Percentiles rank a stretch among this genome's conserved stretches.
Conservation (phyloP, 495 filamentous ascomycete species). For the Filosporella fistucella region DNA sequence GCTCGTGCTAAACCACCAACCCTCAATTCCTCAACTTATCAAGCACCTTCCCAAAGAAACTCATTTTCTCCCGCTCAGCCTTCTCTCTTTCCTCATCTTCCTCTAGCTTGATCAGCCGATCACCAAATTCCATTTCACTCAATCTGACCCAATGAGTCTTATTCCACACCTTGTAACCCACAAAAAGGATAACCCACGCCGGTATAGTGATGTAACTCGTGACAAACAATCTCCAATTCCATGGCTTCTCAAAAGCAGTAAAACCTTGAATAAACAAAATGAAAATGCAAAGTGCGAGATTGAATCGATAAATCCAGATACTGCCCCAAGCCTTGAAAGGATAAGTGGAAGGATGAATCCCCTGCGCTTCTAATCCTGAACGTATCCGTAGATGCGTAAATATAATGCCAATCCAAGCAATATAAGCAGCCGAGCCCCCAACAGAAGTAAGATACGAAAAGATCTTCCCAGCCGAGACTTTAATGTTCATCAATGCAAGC, state of each 20-base stretch:
- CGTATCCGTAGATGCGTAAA: conserved; percentile 68
- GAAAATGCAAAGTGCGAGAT: conserved; percentile 44
- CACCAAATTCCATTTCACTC: conserved; percentile 6
- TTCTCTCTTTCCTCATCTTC: conserved; percentile 3
- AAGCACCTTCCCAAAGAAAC: background rate
- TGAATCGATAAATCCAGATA: conserved; percentile 52
- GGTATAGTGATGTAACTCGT: conserved; percentile 65
- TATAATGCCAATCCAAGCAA: conserved; percentile 63
- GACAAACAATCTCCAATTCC: conserved; percentile 55
- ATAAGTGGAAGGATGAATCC: conserved; percentile 43
- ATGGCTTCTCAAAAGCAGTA: conserved; percentile 32
- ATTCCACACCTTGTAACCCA: conserved; percentile 15
- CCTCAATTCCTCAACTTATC: background rate
- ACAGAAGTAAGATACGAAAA: conserved; percentile 1
- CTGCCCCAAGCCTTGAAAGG: conserved; percentile 57
- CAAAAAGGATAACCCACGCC: conserved; percentile 50
- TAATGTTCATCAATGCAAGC: conserved; percentile 62
- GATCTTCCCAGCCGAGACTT: conserved; percentile 43
- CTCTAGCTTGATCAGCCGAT: conserved; percentile 6
- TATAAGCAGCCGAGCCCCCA: conserved; percentile 50
- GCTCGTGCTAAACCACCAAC: too few relatives aligned
- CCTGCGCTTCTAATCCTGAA: conserved; percentile 49
- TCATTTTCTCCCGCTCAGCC: background rate
- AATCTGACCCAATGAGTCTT: conserved; percentile 3
- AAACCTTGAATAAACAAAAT: conserved; percentile 62